phyloP scores from a whole-genome alignment of 2,329 filamentous ascomycete genomes.

The Diaporthe eres region DNA sequence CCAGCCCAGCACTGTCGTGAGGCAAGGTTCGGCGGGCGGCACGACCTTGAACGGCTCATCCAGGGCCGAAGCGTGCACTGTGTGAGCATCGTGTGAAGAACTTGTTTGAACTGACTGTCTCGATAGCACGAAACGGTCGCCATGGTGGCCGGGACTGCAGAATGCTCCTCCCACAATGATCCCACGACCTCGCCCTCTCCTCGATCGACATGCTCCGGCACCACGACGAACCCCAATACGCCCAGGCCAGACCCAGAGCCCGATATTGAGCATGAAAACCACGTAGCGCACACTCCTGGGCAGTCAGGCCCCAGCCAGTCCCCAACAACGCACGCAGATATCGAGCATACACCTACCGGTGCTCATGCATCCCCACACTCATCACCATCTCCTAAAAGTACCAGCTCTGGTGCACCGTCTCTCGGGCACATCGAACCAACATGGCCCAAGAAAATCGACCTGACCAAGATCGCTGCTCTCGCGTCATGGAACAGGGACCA shows the following conservation, averaged over 20 bases:
- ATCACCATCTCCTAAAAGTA: neutral
- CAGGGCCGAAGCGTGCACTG: neutral
- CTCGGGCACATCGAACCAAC: constrained; percentile 29
- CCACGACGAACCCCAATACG: constrained; percentile 36
- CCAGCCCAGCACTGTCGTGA: neutral
- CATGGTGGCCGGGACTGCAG: constrained; percentile 4
- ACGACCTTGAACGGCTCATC: neutral
- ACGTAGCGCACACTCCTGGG: too few relatives aligned
- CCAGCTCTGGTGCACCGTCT: neutral
- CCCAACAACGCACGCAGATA: neutral
- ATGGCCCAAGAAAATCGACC: constrained; percentile 33
- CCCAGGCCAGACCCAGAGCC: neutral
- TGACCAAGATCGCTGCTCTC: constrained; percentile 29
- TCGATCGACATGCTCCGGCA: constrained; percentile 21
- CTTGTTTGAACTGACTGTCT: neutral
- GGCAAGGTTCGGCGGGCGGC: constrained; percentile 2
- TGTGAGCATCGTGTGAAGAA: neutral
- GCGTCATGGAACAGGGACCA: constrained; percentile 13
- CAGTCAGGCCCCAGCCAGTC: neutral
- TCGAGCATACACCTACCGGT: too few relatives aligned
- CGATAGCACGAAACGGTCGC: neutral
- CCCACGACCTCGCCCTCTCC: neutral
- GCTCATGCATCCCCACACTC: neutral
- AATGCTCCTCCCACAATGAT: neutral
- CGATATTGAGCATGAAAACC: neutral